These are phyloP conservation scores for Salix arbutifolia DNA, from an alignment of 345 rosid genomes.

Conservation along the genomic window DNA sequence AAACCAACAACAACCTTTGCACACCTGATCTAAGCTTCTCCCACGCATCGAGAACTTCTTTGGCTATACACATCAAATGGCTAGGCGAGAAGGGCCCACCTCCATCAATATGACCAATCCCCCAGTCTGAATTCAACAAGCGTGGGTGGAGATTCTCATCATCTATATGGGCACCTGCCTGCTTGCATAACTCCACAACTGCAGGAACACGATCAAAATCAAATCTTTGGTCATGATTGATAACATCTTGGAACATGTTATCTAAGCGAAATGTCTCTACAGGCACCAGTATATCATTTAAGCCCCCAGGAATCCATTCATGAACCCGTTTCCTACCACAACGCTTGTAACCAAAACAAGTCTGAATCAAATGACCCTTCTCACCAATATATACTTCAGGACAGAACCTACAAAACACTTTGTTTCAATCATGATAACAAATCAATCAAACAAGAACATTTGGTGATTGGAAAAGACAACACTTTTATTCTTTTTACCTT, in stretches of 20 bases:
- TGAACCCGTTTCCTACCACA: constrained; percentile 60
- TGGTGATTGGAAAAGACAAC: neutral
- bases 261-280: constrained; percentile 62
- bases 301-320: constrained; percentile 70
- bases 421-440: neutral
- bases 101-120: constrained; percentile 23
- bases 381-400: constrained; percentile 76
- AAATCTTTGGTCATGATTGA: constrained; percentile 64
- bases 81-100: constrained; percentile 34
- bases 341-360: constrained; percentile 64
- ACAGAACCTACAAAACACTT: constrained; percentile 58
- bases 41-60: constrained; percentile 66
- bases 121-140: constrained; percentile 9
- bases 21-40: constrained; percentile 57
- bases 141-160: constrained; percentile 23
- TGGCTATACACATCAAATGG: constrained; percentile 44
- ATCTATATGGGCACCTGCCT: constrained; percentile 61
- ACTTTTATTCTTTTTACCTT: neutral
- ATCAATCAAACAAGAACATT: neutral
- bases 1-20: constrained; percentile 51
- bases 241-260: constrained; percentile 56
- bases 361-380: constrained; percentile 77
- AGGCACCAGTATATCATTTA: constrained; percentile 63
- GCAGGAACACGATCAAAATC: constrained; percentile 79
- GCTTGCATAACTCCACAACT: constrained; percentile 74